Conservation (phyloP, 371 early-diverging fungal species). For the Mortierella sp. region DNA sequence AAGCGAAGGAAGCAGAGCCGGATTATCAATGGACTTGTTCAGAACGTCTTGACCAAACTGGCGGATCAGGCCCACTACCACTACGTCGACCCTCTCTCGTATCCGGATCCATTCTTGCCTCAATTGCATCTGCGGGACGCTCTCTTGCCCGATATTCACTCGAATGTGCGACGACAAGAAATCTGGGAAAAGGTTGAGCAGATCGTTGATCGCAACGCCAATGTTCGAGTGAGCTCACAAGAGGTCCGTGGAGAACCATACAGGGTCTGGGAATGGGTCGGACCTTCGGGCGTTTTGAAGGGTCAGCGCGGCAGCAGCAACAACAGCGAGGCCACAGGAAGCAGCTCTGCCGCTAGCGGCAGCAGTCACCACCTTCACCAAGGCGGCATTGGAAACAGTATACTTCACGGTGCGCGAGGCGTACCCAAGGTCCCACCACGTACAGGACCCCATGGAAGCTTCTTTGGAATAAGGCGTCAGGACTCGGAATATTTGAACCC, state of each 20-base stretch:
- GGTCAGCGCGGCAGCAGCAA: neutral
- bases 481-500: constrained; percentile 52
- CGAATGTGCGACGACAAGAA: constrained; percentile 34
- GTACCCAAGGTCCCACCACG: constrained; percentile 33
- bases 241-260: constrained; percentile 47
- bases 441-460: constrained; percentile 43
- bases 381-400: constrained; percentile 1
- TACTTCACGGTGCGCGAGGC: constrained; percentile 3
- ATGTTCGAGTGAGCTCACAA: constrained; percentile 32
- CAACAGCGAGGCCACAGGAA: neutral
- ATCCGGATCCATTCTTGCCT: constrained; percentile 31
- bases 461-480: constrained; percentile 51
- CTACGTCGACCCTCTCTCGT: constrained; percentile 47
- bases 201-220: constrained; percentile 44
- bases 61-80: constrained; percentile 45
- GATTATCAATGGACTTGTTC: constrained; percentile 40
- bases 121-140: constrained; percentile 43
- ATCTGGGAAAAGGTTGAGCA: constrained; percentile 39
- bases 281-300: constrained; percentile 32
- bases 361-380: neutral
- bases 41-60: constrained; percentile 33
- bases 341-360: neutral
- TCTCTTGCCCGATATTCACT: constrained; percentile 26
- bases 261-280: constrained; percentile 51
- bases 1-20: constrained; percentile 24